These are phyloP conservation scores for Volvariella volvacea DNA, from an alignment of 1,284 basidiomycete genomes.

Conservation along the genomic window DNA sequence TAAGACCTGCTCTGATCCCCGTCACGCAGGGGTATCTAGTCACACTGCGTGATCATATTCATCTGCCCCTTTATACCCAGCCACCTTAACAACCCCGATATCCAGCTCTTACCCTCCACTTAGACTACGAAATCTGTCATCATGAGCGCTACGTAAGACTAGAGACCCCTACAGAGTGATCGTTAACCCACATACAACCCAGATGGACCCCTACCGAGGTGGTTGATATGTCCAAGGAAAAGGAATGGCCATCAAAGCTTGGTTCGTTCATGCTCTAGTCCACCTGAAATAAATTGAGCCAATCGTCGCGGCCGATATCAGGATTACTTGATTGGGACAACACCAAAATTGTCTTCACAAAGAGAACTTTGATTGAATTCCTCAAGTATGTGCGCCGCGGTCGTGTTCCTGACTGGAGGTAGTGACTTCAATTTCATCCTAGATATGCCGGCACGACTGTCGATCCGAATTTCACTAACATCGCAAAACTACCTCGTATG, in stretches of 20 bases:
- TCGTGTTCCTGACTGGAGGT: too few relatives aligned
- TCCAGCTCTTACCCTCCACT: too few relatives aligned
- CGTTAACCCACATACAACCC: not conserved
- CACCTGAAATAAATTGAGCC: slow-evolving; percentile 1
- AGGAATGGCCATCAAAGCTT: slow-evolving; percentile 59
- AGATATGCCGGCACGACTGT: slow-evolving; percentile 66
- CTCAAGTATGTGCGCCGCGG: slow-evolving; percentile 45
- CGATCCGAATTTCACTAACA: slow-evolving; percentile 64
- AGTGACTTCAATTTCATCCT: slow-evolving; percentile 14
- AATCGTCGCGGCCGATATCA: slow-evolving; percentile 16
- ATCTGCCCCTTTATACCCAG: too few relatives aligned
- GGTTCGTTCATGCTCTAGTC: slow-evolving; percentile 30
- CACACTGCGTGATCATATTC: too few relatives aligned
- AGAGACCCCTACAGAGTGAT: too few relatives aligned
- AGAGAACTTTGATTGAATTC: slow-evolving; percentile 65
- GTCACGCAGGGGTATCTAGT: too few relatives aligned
- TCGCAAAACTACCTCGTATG: slow-evolving; percentile 64
- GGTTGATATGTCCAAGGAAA: slow-evolving; percentile 57
- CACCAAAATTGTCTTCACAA: slow-evolving; percentile 68
- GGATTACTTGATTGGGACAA: slow-evolving; percentile 74
- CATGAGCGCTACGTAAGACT: too few relatives aligned
- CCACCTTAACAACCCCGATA: too few relatives aligned
- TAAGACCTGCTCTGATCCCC: too few relatives aligned
- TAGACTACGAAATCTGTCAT: too few relatives aligned
- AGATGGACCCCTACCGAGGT: slow-evolving; percentile 54